Evolutionary conservation across 2,329 filamentous ascomycete genomes (phyloP).

Genomic region (Nothomitra cinnamomea): DNA sequence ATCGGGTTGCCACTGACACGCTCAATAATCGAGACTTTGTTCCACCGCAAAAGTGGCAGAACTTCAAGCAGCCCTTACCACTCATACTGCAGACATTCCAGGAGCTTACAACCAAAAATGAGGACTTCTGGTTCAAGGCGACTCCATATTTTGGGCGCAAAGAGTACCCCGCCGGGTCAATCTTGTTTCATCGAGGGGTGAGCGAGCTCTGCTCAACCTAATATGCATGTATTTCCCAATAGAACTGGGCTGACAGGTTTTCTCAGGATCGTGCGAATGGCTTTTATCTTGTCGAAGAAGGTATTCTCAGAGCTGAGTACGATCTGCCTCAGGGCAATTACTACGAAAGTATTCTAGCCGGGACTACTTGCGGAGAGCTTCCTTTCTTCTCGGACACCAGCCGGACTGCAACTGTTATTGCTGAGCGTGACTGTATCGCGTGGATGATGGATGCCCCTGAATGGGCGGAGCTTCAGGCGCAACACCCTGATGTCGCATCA

Average conservation of each 20-base stretch:
- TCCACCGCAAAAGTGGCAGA: constrained; percentile 53
- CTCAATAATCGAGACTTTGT: constrained; percentile 47
- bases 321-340: constrained; percentile 76
- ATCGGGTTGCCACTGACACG: constrained; percentile 59
- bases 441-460: constrained; percentile 61
- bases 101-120: constrained; percentile 66
- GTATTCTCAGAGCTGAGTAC: constrained; percentile 81
- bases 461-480: constrained; percentile 56
- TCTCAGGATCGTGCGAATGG: constrained; percentile 48
- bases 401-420: constrained; percentile 70
- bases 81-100: constrained; percentile 94
- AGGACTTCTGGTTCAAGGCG: constrained; percentile 87
- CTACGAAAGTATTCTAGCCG: constrained; percentile 82
- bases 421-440: constrained; percentile 63
- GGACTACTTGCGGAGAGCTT: constrained; percentile 86
- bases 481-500: constrained; percentile 59
- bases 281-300: constrained; percentile 82
- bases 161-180: constrained; percentile 49
- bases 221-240: neutral
- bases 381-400: constrained; percentile 89
- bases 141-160: constrained; percentile 57
- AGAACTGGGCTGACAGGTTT: neutral
- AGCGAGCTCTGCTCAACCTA: constrained; percentile 10
- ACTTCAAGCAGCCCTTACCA: constrained; percentile 76
- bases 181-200: constrained; percentile 56